Conservation (phyloP, 106 monocot genomes). For the Vanilla planifolia region DNA sequence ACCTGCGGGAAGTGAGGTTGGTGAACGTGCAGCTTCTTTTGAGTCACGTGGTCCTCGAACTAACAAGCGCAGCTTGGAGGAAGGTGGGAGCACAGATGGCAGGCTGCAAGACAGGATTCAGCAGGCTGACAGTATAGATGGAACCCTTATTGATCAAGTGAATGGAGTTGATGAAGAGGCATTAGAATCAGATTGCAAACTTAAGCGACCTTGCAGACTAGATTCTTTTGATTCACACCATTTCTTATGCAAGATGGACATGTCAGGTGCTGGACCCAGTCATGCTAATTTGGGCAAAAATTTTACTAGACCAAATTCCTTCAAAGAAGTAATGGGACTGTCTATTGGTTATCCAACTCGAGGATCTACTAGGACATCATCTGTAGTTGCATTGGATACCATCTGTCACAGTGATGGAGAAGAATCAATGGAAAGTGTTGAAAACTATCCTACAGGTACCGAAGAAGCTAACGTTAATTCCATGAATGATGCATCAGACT, state of each 20-base stretch:
- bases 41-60: conserved; percentile 92
- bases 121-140: conserved; percentile 83
- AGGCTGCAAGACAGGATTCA: conserved; percentile 58
- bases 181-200: conserved; percentile 55
- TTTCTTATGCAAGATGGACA: conserved; percentile 27
- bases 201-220: conserved; percentile 51
- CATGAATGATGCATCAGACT: conserved; percentile 55
- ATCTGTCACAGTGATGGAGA: conserved; percentile 41
- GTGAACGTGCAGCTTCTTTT: conserved; percentile 86
- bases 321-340: conserved; percentile 37
- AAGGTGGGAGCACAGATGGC: conserved; percentile 93
- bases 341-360: conserved; percentile 31
- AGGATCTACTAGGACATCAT: conserved; percentile 82
- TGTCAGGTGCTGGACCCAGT: conserved; percentile 75
- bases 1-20: conserved; percentile 94
- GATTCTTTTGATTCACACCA: conserved; percentile 45
- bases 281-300: conserved; percentile 52
- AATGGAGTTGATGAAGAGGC: conserved; percentile 79
- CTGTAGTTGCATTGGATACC: conserved; percentile 92
- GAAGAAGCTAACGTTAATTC: conserved; percentile 60
- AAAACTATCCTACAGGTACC: conserved; percentile 66
- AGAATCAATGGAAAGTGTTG: conserved; percentile 96
- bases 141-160: conserved; percentile 72
- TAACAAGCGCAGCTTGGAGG: conserved; percentile 68
- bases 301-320: conserved; percentile 34